Base-by-base conservation (phyloP, 2,329 filamentous ascomycete species). In the Stachybotrys chartarum region DNA sequence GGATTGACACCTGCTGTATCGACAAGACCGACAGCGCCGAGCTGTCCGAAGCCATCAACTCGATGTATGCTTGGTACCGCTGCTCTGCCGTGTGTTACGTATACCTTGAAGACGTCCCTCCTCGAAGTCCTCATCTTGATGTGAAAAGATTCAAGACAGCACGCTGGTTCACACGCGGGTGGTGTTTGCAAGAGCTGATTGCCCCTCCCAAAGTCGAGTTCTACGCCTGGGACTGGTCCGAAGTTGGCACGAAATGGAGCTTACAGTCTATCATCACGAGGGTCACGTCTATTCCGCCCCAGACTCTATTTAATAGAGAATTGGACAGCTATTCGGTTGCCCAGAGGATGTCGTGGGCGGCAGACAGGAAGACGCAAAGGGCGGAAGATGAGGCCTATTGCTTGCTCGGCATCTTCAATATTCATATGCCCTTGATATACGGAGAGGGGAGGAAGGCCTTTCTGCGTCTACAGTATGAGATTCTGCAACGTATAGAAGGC, bases 171-270 rank as follows among this genome's bases (percentile, higher is more conserved):
- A 60, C 58, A 35, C 54, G 59, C 44, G 62, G 59, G 17, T 69
- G 56, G 66, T 66, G 51, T 16, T 58, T 66, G 2, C 59, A 63
- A 35, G 64, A 66, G 52, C 56, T 66, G 31, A 50, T 66, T 42
- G 63, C 64, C 3, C 63, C 64, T 1, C 30, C 18, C 5, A 48
- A 47, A 6, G 55, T 66, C 10, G 61, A 63, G 30, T 65, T 66
- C 47, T 66, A 60, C 47, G 57, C 58, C 10, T 42, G 42, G 2
- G 53, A 59, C 16, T 66, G 63, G 62, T 56, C 55, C 4, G 58
- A 63, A 16, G 49, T 66, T 14, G 63, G 63, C 3, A 63, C 61
- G 24, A 64, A 58, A 53, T 47, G 48, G 17, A 62, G 57, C 35
- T 51, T 64, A 8, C 49, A 52, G 42, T 14, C 50, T 6, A 35